Base-by-base conservation (phyloP, 768 basidiomycete species). In the Chalciporus pseudorubinellus region DNA sequence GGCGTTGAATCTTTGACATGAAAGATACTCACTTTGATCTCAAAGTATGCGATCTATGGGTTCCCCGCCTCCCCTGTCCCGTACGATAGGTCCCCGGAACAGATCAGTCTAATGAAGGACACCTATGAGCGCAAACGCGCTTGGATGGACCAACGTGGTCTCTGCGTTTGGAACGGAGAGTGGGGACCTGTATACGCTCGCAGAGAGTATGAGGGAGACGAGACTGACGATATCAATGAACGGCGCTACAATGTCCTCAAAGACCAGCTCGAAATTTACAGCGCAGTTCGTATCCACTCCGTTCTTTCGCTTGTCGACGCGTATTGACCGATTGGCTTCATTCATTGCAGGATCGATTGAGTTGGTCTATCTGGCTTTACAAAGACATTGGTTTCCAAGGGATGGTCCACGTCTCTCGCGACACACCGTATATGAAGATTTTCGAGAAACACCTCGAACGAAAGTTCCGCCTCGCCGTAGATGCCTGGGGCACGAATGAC, bases 351-450 rank as follows among this genome's bases (percentile, higher is more conserved):
- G 80, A 80, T 57, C 77, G 77, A n/a, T 71, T 83, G 31, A 80
- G 79, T 64, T 89, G 87, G 86, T 82, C 83, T 0, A 89, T 89
- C 69, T 90, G 89, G 88, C 73, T 88, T 18, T 90, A 85, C 78
- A 90, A 50, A 24, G 49, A 44, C 29, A 43, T 36, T 26, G 31
- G 41, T 2, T 46, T 47, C 44, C 57, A 59, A 63, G 74, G 74
- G 5, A 72, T 75, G 71, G 70, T 72, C 4, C 68, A 72, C 52
- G 64, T 70, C 18, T 65, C 62, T 3, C 64, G 62, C 7, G 67
- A 74, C 11, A 70, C 71, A 4, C 63, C 74, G 3, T 77, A 72
- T 51, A 71, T 74, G 60, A 70, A 70, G 59, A 62, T 69, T 13
- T 62, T 77, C 52, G 54, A 64, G 50, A 60, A 66, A 1, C 71